A percentile compares a stretch with the other conserved stretches of the same genome.
Evolutionary conservation across 495 filamentous ascomycete species (phyloP).

Genomic region (Astrothelium subdiscretum): DNA sequence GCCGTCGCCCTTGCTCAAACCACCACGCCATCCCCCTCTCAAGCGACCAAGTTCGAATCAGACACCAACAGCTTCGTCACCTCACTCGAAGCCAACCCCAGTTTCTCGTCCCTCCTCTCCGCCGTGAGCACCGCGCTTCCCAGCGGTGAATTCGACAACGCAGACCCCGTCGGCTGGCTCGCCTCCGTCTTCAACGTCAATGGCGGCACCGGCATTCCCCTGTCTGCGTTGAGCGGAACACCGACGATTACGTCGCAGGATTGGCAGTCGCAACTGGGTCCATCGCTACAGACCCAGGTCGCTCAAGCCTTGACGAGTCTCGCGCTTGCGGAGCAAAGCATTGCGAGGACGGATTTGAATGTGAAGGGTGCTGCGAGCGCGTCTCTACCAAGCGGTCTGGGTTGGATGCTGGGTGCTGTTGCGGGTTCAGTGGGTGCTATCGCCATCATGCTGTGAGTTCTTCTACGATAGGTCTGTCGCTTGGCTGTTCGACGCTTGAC

Average conservation of each 20-base stretch:
- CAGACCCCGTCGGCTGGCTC: not conserved
- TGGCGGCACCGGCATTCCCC: not conserved
- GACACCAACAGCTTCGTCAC: not conserved
- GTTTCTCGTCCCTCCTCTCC: not conserved
- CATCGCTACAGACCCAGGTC: not conserved
- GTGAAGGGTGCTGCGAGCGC: not conserved
- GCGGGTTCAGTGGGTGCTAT: not conserved
- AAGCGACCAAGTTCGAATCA: not conserved
- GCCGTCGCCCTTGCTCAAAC: not conserved
- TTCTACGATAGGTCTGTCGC: not conserved
- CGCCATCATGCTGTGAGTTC: not conserved
- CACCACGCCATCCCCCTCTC: not conserved
- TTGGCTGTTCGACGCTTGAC: not conserved
- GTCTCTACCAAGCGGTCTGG: not conserved
- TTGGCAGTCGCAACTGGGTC: not conserved
- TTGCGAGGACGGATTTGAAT: not conserved
- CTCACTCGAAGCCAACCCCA: not conserved
- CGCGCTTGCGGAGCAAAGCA: not conserved
- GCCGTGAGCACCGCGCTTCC: not conserved
- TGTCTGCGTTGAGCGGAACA: not conserved
- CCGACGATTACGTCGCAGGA: not conserved
- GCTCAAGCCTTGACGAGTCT: not conserved
- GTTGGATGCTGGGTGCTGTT: not conserved
- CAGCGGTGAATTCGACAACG: not conserved
- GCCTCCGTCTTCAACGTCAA: not conserved